These are phyloP conservation scores for Xerophyta viscosa DNA, from an alignment of 106 monocot genomes.

Conservation along the genomic window DNA sequence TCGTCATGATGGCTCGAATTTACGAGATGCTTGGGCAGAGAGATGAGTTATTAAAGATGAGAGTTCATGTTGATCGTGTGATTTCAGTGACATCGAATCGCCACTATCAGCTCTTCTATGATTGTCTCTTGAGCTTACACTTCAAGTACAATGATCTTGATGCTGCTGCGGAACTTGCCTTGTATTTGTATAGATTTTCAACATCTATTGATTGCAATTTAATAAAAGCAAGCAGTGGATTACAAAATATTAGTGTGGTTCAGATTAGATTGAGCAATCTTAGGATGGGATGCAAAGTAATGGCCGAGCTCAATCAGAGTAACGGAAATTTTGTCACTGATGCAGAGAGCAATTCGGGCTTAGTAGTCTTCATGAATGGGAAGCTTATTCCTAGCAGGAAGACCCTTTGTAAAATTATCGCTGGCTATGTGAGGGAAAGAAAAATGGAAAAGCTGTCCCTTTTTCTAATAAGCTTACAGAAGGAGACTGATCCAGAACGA, in stretches of 20 bases:
- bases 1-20: slow-evolving; percentile 42
- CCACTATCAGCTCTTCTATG: slow-evolving; percentile 56
- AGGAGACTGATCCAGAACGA: slow-evolving; percentile 17
- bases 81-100: slow-evolving; percentile 17
- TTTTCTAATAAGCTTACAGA: slow-evolving; percentile 37
- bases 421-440: slow-evolving; percentile 47
- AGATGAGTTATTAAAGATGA: slow-evolving; percentile 56
- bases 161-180: slow-evolving; percentile 54
- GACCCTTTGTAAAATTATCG: slow-evolving; percentile 67
- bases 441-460: slow-evolving; percentile 41
- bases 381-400: slow-evolving; percentile 51
- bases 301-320: slow-evolving; percentile 25
- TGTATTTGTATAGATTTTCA: slow-evolving; percentile 31
- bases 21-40: slow-evolving; percentile 61
- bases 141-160: slow-evolving; percentile 81
- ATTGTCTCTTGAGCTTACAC: slow-evolving; percentile 63
- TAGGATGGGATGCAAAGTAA: slow-evolving; percentile 35
- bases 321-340: slow-evolving; percentile 36
- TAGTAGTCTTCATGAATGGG: slow-evolving; percentile 39
- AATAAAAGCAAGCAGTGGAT: slow-evolving; percentile 2
- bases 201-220: slow-evolving; percentile 7
- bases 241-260: slow-evolving; percentile 24
- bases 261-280: slow-evolving; percentile 75
- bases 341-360: slow-evolving; percentile 8
- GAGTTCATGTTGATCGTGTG: slow-evolving; percentile 28